Conservation (phyloP, 106 monocot species). For the Alisma plantagoaquatica region DNA sequence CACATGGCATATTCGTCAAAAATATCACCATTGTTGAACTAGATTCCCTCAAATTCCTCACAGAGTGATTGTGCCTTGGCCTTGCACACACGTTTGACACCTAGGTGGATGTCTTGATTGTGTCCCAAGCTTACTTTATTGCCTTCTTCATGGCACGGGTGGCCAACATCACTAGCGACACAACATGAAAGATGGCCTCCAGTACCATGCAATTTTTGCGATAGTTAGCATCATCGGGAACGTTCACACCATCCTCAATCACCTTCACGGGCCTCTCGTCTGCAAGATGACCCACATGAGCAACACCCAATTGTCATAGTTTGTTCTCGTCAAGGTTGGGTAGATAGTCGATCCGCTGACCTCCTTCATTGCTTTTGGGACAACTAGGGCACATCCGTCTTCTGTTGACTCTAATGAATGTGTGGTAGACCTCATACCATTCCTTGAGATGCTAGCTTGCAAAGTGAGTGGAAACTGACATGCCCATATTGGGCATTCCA, state of each 20-base stretch:
- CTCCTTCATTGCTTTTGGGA: no score
- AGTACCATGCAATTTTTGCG: neutral
- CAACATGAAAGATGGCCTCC: neutral
- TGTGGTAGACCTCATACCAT: neutral
- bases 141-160: slow-evolving; percentile 5
- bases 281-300: slow-evolving; percentile 7
- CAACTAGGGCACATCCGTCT: no score
- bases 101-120: slow-evolving; percentile 7
- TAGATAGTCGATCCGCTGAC: no score
- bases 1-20: slow-evolving; percentile 6
- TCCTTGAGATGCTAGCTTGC: slow-evolving; percentile 1
- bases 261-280: neutral
- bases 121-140: slow-evolving; percentile 9
- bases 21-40: slow-evolving; percentile 6
- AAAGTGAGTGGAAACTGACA: neutral
- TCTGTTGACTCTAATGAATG: neutral
- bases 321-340: slow-evolving; percentile 10
- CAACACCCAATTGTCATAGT: slow-evolving; percentile 10
- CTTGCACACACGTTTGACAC: slow-evolving; percentile 6
- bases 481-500: no score
- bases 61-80: slow-evolving; percentile 2
- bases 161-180: slow-evolving; percentile 9
- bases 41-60: slow-evolving; percentile 1
- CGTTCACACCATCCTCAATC: no score
- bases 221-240: neutral